Base-by-base conservation (phyloP, 148 eudicot genomes). In the Fallopia convolvulus region DNA sequence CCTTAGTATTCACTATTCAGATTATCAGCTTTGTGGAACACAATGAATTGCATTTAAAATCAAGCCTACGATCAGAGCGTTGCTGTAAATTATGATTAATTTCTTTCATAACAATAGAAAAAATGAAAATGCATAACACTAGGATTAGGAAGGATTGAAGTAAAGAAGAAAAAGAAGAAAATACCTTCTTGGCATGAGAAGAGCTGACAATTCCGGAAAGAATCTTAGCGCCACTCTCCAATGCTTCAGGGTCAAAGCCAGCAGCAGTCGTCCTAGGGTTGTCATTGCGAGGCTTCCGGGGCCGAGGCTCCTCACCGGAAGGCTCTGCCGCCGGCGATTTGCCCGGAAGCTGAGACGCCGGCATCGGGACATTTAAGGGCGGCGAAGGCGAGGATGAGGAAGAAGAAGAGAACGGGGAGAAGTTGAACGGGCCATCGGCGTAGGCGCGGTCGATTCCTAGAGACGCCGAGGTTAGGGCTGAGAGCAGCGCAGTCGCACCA, bases 181-280 rank as follows among this genome's bases (percentile, higher is more conserved):
- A 33, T 7, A 89, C 93, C 87, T 90, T 85, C 72, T 90, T 92
- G 61, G 91, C 85, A 39, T 88, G 80, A 17, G 84, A 26, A 66
- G 99, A 88, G 71, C 75, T 82, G 61, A 23, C 78, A 83, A 95
- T 89, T 53, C 81, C 81, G 12, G 56, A 50, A 73, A 95, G 76
- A 33, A 88, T 88, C 72, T 87, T 82, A 0, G 81, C 97, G 72
- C 97, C 97, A 56, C 93, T 79, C 84, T 89, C 97, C 79, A 95
- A 84, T 0, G 97, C 90, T 82, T 88, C 97, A 0, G 97, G 97
- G 72, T 92, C 97, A 81, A 95, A 92, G 9, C 99, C 99, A 36
- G 97, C 85, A n/a, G 99, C 82, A 0, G 93, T 77, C 4, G 97
- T 95, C 32, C 97, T 81, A 7, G 97, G 97, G 44, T 91, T 82